Evolutionary conservation across 2,329 filamentous ascomycete species (phyloP), one percentile per base, ranked within the genome.

Genomic region (Magnaporthales sp.): DNA sequence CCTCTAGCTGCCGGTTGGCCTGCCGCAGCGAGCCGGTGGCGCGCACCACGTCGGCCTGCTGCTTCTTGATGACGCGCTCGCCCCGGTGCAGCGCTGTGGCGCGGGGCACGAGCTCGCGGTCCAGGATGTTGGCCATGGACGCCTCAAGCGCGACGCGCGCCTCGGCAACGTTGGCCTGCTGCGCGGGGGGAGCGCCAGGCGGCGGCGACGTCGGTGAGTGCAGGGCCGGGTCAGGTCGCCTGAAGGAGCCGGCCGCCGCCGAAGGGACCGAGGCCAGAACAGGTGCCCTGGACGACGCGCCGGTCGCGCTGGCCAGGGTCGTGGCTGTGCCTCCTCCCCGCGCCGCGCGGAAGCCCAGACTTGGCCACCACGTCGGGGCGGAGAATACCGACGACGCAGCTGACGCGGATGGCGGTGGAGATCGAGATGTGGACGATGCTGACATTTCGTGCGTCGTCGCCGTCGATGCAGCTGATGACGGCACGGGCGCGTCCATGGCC

Each of bases 61-160:
- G 91, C 73, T 80, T 83, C 54, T 81, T 80, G 64, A 94, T 86
- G 22, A 85, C 86, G 22, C 82, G 78, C 24, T 86, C 84, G 77
- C 93, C 93, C 66, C 80, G 77, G 79, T 94, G 91, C 65, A 95
- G 81, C 70, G 88, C 84, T 19, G 81, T 76, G 19, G 91, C 91
- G 68, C 91, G 89, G 67, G 84, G 83, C 70, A 86, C 84, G 64
- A 93, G 84, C 73, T 90, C 84, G 62, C 82, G 79, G 79, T 92
- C 89, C 70, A 93, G 82, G 71, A 88, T 85, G 75, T 90, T 89
- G 72, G 89, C 88, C 65, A 93, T 83, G 62, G 84, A 84, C 26
- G 86, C 87, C 38, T 88, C 80, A 65, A 89, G 80, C 9, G 85
- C 86, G 31, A 79, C 76, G 69, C 86, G 85, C 54, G 87, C 86